Conservation (phyloP, 805 yeast species). For the Wickerhamomyces canadensis region DNA sequence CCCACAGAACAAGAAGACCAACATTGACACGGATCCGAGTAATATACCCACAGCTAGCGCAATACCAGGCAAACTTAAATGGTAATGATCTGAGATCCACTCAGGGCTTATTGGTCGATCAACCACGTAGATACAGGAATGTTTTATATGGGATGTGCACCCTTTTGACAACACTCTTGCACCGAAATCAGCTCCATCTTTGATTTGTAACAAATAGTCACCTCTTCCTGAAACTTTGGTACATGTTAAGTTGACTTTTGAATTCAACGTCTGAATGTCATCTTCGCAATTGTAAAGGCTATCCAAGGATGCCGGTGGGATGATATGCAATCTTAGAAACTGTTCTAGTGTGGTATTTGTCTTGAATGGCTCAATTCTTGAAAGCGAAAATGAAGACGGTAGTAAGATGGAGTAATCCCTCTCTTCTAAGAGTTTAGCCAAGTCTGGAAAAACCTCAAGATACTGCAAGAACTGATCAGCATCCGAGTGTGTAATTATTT, state of each 20-base stretch:
- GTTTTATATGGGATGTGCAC: slow-evolving; percentile 37
- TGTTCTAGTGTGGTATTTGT: slow-evolving; percentile 39
- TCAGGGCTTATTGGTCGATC: slow-evolving; percentile 62
- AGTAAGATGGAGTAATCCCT: slow-evolving; percentile 56
- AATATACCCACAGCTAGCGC: slow-evolving; percentile 66
- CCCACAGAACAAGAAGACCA: slow-evolving; percentile 30
- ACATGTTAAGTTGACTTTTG: slow-evolving; percentile 40
- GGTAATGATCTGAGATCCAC: slow-evolving; percentile 57
- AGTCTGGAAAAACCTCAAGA: slow-evolving; percentile 37
- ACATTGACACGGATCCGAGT: slow-evolving; percentile 46
- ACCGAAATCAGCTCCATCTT: slow-evolving; percentile 48
- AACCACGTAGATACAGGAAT: slow-evolving; percentile 53
- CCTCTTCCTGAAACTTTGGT: slow-evolving; percentile 32
- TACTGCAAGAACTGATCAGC: slow-evolving; percentile 42
- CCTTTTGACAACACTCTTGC: slow-evolving; percentile 59
- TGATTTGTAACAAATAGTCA: slow-evolving; percentile 33
- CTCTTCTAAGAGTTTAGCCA: slow-evolving; percentile 37
- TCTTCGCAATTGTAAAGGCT: slow-evolving; percentile 44
- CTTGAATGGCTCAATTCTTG: slow-evolving; percentile 42
- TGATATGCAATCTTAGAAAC: slow-evolving; percentile 62
- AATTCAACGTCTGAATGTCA: slow-evolving; percentile 37
- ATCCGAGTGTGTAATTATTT: slow-evolving; percentile 52
- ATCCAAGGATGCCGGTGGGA: slow-evolving; percentile 50
- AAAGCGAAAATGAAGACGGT: slow-evolving; percentile 58
- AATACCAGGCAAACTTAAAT: slow-evolving; percentile 57